These are phyloP conservation scores for Trichoderma parareesei DNA, from an alignment of 495 filamentous ascomycete species.

Conservation along the genomic window DNA sequence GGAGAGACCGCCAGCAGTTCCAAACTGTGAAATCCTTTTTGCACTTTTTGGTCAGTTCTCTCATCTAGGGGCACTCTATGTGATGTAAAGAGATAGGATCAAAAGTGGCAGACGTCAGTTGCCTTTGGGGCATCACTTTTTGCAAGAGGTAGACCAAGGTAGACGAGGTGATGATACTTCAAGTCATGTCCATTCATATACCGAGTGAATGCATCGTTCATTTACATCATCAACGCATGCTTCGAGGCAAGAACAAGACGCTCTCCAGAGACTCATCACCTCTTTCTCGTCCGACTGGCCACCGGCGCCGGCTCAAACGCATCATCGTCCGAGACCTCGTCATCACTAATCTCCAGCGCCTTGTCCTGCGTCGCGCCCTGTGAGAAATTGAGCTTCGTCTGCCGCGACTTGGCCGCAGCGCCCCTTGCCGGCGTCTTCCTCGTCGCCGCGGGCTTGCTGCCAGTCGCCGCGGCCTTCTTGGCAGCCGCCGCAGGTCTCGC, in stretches of 20 bases:
- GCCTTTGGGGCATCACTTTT: too few species aligned
- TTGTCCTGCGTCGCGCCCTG: constrained; percentile 32
- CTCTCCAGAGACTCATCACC: background rate
- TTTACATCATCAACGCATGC: background rate
- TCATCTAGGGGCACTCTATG: background rate
- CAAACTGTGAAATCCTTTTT: constrained; percentile 8
- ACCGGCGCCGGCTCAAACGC: constrained; percentile 59
- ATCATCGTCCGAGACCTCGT: constrained; percentile 72
- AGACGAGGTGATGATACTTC: background rate
- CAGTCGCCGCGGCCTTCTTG: constrained; percentile 24
- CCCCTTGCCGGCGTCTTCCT: constrained; percentile 30
- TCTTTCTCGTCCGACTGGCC: constrained; percentile 22
- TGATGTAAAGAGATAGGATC: too few species aligned
- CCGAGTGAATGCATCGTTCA: background rate
- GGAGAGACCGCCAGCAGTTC: constrained; percentile 13
- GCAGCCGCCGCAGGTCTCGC: constrained; percentile 27
- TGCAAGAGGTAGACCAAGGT: too few species aligned
- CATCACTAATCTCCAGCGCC: constrained; percentile 57
- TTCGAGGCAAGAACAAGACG: too few species aligned
- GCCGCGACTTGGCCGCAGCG: constrained; percentile 35
- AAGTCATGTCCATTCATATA: background rate
- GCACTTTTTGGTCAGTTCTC: background rate
- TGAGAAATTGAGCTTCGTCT: constrained; percentile 70
- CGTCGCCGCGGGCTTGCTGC: constrained; percentile 21
- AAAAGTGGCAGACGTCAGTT: too few species aligned